Evolutionary conservation across 257 asterid genomes (phyloP), one percentile per base, ranked within the genome.

Genomic region (Voacanga thouarsii): DNA sequence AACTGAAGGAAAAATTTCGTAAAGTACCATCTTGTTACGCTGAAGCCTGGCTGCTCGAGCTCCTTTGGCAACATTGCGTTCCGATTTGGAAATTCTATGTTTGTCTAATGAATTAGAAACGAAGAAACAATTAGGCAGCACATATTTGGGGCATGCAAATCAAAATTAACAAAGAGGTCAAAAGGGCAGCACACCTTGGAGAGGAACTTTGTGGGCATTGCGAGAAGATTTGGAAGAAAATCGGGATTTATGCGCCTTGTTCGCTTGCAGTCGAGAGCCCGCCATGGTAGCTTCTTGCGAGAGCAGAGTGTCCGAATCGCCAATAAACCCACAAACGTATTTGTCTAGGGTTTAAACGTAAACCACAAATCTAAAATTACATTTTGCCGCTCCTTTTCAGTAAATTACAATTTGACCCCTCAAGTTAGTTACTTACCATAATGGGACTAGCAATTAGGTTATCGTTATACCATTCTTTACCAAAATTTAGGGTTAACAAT

Each of bases 211-310:
- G 89, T 96, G 99, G 77, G 84, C 85, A 72, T 96, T 93, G 76
- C 97, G 95, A 45, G 97, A 86, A 7, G 98, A 92, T 82, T 96
- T 96, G 53, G 97, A 90, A 79, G 98, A 92, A 39, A 89, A 92
- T 49, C 97, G 88, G 81, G 96, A 78, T 83, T 94, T 92, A 55
- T 92, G 98, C n/a, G 83, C 78, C 83, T 94, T 94, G 78, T 94
- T 94, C 19, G 83, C 57, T 84, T 94, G 99, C 61, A 75, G 84
- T 75, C 87, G 89, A 53, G 97, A 85, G n/a, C 92, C 91, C 70
- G 89, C 97, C 99, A 94, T 92, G 49, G 82, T 41, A 43, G 51
- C 70, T 69, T 49, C 18, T 76, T 14, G 64, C 47, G 60, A 49
- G 14, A 71, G 57, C 43, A 63, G 45, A 57, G n/a, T 37, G 33